phyloP scores from a whole-genome alignment of 495 filamentous ascomycete species.

The Barbatosphaeria neglecta region DNA sequence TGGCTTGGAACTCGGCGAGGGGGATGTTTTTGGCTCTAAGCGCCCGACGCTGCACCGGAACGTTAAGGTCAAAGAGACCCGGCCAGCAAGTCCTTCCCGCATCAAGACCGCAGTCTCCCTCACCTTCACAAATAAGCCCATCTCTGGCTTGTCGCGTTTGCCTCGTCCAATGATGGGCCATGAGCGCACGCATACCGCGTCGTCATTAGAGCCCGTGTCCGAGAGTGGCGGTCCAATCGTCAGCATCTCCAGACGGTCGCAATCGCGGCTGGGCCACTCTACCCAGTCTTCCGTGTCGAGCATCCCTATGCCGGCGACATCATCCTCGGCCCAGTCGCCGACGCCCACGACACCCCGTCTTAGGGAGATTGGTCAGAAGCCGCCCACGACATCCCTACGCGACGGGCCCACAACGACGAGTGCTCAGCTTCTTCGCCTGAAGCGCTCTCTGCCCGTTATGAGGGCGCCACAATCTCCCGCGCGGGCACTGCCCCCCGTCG shows the following conservation, averaged over 20 bases:
- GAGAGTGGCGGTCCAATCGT: constrained; percentile 67
- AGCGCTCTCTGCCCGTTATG: constrained; percentile 80
- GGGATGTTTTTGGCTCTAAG: constrained; percentile 62
- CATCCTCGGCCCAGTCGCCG: constrained; percentile 41
- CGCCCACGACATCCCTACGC: constrained; percentile 39
- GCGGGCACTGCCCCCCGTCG: constrained; percentile 17
- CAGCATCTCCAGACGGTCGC: constrained; percentile 39
- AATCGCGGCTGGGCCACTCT: constrained; percentile 55
- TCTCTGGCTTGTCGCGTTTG: constrained; percentile 32
- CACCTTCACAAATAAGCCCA: constrained; percentile 73
- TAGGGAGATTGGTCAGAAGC: constrained; percentile 44
- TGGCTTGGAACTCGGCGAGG: constrained; percentile 77
- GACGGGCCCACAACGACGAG: constrained; percentile 56
- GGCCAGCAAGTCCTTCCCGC: constrained; percentile 50
- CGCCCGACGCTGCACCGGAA: constrained; percentile 89
- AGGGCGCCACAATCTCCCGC: constrained; percentile 38
- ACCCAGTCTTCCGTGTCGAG: constrained; percentile 53
- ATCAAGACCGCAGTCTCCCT: constrained; percentile 71
- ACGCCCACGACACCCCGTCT: constrained; percentile 47
- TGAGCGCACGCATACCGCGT: constrained; percentile 51
- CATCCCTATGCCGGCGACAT: constrained; percentile 45
- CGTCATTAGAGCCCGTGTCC: constrained; percentile 84
- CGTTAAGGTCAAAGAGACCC: constrained; percentile 66
- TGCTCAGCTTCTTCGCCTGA: constrained; percentile 66
- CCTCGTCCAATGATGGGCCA: constrained; percentile 51